Evolutionary conservation across 2,329 filamentous ascomycete genomes (phyloP), one percentile per base, ranked within the genome.

Genomic region (Ceratocystis cacaofunesta): DNA sequence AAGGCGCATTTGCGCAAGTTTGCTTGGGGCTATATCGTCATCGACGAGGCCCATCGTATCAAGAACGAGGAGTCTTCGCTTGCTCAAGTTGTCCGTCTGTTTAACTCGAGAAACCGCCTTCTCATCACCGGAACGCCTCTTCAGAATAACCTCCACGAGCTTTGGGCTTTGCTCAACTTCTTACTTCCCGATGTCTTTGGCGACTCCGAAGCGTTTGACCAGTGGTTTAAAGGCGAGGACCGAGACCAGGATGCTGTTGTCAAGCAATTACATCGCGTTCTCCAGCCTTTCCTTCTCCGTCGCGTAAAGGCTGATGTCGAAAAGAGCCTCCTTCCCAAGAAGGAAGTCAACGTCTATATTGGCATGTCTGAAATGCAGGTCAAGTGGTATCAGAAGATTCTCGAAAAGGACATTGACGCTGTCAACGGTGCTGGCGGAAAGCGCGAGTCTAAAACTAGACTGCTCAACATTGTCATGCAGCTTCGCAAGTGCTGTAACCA

Each of bases 351-450:
- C 70, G 77, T 99, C 32, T 99, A 97, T 73, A 87, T 99, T 70
- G 94, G 92, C 70, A 96, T 99, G 92, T 92, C 94, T 0, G 92
- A 96, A 66, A 99, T 99, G 94, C 94, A 99, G 75, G 84, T 96
- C 70, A 95, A 94, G 73, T 99, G 94, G 92, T 99, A 99, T 73
- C 89, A 96, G 75, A 97, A 96, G 78, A 99, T 99, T 70, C 79
- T 99, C 2, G 94, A 99, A 73, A 99, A 97, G 77, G 94, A 99
- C 72, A 99, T 99, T 68, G 94, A 99, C 75, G 94, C 94, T 15
- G 92, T 99, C 71, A 99, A 99, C 70, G 94, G 94, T 68, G 94
- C 92, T 36, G 90, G 88, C 69, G 94, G 94, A 62, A 99, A 96
- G 77, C 88, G 92, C 68, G 94, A 99, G 76, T 97, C 92, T 41